Conservation (phyloP, 495 filamentous ascomycete genomes). For the Talaromyces ruber region DNA sequence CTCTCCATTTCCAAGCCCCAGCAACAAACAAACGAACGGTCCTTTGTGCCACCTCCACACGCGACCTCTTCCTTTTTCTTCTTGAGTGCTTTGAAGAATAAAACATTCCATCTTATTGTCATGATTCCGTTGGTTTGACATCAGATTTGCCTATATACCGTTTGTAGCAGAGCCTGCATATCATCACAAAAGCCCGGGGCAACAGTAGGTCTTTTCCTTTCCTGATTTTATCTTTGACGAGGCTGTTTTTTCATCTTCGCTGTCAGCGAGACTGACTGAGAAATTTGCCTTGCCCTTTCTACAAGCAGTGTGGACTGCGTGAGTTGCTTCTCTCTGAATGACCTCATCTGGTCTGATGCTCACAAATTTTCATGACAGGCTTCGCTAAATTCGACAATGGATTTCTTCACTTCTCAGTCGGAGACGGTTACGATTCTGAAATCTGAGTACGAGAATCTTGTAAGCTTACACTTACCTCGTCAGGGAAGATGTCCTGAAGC, state of each 20-base stretch:
- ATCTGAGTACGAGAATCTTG: slow-evolving; percentile 46
- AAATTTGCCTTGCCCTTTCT: neutral
- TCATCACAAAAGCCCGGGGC: neutral
- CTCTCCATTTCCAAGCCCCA: neutral
- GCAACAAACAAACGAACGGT: neutral
- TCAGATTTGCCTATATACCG: neutral
- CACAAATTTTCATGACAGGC: neutral
- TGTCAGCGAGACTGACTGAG: neutral
- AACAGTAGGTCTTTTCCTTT: neutral
- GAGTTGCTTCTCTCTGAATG: neutral
- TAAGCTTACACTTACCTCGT: slow-evolving; percentile 18
- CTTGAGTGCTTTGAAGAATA: neutral
- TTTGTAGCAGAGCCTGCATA: neutral
- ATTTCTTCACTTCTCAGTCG: slow-evolving; percentile 10
- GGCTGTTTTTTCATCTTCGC: neutral
- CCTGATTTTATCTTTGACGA: neutral
- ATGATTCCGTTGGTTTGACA: too few species aligned
- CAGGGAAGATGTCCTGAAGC: neutral
- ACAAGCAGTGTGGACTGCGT: neutral
- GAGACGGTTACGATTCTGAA: slow-evolving; percentile 44
- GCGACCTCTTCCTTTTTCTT: neutral
- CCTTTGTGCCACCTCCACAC: neutral
- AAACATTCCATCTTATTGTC: too few species aligned
- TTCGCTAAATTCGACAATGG: neutral
- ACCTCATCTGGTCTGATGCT: neutral